Evolutionary conservation across 768 basidiomycete genomes (phyloP).

Genomic region (Tricholoma matsutake): DNA sequence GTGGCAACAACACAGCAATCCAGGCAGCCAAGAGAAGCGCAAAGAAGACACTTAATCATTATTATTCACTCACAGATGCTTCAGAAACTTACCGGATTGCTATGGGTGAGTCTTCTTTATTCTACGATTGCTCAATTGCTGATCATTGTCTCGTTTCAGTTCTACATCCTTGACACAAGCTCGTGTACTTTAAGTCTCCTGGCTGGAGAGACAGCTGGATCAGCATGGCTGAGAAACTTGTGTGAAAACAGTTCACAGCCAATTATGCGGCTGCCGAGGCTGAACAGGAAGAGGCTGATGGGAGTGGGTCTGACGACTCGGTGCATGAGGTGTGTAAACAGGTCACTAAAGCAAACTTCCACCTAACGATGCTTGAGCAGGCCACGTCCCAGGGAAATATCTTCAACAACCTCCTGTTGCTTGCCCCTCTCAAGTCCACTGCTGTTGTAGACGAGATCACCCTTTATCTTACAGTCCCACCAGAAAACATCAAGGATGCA

Average conservation of each 20-base stretch:
- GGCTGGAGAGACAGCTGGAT: background rate
- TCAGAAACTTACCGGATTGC: constrained; percentile 33
- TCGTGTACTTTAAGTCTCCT: background rate
- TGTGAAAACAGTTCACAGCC: constrained; percentile 16
- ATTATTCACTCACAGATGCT: constrained; percentile 29
- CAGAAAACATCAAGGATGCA: constrained; percentile 15
- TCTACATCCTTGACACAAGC: constrained; percentile 7
- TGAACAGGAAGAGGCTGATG: background rate
- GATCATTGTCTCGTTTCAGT: constrained; percentile 27
- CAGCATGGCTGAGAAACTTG: background rate
- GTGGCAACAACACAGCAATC: constrained; percentile 7
- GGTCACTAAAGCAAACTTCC: background rate
- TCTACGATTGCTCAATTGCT: background rate
- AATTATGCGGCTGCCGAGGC: background rate
- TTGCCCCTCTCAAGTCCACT: background rate
- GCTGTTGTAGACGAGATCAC: constrained; percentile 14
- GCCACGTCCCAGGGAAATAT: background rate
- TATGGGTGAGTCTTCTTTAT: constrained; percentile 34
- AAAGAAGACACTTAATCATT: constrained; percentile 27
- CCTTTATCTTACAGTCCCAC: constrained; percentile 17
- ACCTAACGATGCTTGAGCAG: background rate
- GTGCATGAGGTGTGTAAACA: background rate
- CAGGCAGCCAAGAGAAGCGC: constrained; percentile 20
- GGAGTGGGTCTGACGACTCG: background rate
- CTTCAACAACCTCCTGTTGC: constrained; percentile 18